Conservation (phyloP, 192 early-diverging fungal genomes). For the Jimgerdemannia flammicorona region DNA sequence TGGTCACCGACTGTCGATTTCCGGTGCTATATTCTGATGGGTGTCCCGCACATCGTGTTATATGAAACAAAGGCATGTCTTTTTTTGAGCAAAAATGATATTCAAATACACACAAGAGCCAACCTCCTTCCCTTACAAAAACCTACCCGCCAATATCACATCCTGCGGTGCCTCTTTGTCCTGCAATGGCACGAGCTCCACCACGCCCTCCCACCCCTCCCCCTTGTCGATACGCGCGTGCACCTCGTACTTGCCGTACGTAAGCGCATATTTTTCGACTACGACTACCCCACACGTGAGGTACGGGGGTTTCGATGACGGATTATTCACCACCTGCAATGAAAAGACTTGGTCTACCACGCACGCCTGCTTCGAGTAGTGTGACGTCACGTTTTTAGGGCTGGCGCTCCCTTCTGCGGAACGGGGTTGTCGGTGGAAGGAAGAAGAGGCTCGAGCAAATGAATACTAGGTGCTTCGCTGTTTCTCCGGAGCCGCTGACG, state of each 20-base stretch:
- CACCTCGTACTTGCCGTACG: neutral
- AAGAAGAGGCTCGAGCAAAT: too few species aligned
- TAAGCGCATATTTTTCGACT: neutral
- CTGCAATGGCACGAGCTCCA: neutral
- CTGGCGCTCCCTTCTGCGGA: neutral
- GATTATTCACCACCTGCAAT: neutral
- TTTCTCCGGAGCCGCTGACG: too few species aligned
- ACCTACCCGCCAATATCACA: neutral
- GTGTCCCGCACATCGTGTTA: neutral
- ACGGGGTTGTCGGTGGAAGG: neutral
- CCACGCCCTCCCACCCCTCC: neutral
- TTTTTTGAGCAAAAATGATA: too few species aligned
- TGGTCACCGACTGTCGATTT: neutral
- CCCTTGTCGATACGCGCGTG: neutral
- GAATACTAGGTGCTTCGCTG: too few species aligned
- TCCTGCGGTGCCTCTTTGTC: neutral
- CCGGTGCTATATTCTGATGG: neutral
- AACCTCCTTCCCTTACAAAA: neutral
- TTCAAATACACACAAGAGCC: too few species aligned
- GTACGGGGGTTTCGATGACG: neutral
- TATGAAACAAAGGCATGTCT: too few species aligned
- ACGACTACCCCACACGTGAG: neutral
- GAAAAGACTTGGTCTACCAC: neutral
- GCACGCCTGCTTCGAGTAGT: neutral
- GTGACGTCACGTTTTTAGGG: neutral